Evolutionary conservation across 441 rosid species (phyloP).

Genomic region (Geranium incanum): DNA sequence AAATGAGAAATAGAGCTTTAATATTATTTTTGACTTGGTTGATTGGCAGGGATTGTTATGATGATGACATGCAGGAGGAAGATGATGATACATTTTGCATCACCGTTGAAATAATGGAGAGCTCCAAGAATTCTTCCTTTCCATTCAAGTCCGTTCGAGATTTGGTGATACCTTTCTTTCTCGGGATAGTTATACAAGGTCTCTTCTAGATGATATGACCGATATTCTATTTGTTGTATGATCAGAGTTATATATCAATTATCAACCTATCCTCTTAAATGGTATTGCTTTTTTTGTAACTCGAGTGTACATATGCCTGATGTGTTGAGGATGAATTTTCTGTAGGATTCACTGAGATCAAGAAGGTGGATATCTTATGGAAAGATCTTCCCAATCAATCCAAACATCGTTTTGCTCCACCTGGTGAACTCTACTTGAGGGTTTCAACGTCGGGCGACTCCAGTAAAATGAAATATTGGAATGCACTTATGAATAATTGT

Average conservation of each 20-base stretch:
- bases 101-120: constrained; percentile 46
- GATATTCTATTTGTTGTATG: background rate
- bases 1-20: constrained; percentile 2
- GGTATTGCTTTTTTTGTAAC: constrained; percentile 8
- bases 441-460: constrained; percentile 50
- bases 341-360: constrained; percentile 65
- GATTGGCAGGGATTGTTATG: constrained; percentile 44
- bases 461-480: constrained; percentile 51
- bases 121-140: constrained; percentile 30
- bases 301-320: constrained; percentile 15
- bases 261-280: background rate
- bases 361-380: constrained; percentile 81
- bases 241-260: background rate
- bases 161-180: constrained; percentile 61
- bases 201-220: background rate
- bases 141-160: constrained; percentile 40
- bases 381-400: constrained; percentile 42
- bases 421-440: constrained; percentile 75
- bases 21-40: constrained; percentile 15
- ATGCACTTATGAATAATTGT: constrained; percentile 52
- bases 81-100: constrained; percentile 51
- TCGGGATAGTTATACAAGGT: constrained; percentile 72
- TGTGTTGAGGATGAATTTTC: constrained; percentile 16
- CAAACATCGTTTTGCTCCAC: constrained; percentile 21
- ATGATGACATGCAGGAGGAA: constrained; percentile 33